Conservation (phyloP, 108 stramenopile species). For the Asterionellopsis glacialis region DNA sequence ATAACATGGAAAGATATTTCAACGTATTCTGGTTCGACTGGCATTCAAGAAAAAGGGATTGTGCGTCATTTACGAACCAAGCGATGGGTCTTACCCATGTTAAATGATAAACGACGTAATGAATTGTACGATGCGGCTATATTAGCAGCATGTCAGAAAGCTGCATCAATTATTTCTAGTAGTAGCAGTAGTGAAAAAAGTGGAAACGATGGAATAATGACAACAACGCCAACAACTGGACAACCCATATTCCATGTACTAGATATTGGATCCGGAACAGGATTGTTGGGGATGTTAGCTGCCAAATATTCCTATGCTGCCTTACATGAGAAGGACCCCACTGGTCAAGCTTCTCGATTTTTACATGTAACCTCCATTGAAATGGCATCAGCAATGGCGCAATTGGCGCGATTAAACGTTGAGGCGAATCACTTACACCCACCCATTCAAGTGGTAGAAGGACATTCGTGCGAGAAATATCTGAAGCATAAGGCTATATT, state of each 20-base stretch:
- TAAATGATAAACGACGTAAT: slow-evolving; percentile 72
- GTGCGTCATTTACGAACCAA: slow-evolving; percentile 66
- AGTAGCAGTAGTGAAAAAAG: slow-evolving; percentile 1
- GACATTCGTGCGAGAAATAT: slow-evolving; percentile 55
- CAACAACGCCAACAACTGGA: neutral
- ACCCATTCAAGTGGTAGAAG: slow-evolving; percentile 42
- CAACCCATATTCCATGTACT: slow-evolving; percentile 26
- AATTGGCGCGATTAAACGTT: slow-evolving; percentile 46
- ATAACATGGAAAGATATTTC: slow-evolving; percentile 54
- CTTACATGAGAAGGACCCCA: neutral
- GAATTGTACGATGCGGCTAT: slow-evolving; percentile 57
- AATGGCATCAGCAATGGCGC: slow-evolving; percentile 79
- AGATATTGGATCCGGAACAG: slow-evolving; percentile 82
- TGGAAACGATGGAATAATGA: neutral
- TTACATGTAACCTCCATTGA: slow-evolving; percentile 54
- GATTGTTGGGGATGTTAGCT: slow-evolving; percentile 71
- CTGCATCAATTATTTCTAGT: slow-evolving; percentile 1
- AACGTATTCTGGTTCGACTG: neutral
- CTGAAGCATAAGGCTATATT: slow-evolving; percentile 12
- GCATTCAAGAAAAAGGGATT: neutral
- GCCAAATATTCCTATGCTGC: slow-evolving; percentile 20
- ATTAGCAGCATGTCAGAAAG: slow-evolving; percentile 28
- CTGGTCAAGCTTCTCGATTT: neutral
- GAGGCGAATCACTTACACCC: slow-evolving; percentile 25
- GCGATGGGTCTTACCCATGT: slow-evolving; percentile 82